Percentiles rank a stretch among this genome's conserved stretches.
These are phyloP conservation scores for Dendrobium chrysotoxum DNA, from an alignment of 106 monocot species.

Conservation along the genomic window DNA sequence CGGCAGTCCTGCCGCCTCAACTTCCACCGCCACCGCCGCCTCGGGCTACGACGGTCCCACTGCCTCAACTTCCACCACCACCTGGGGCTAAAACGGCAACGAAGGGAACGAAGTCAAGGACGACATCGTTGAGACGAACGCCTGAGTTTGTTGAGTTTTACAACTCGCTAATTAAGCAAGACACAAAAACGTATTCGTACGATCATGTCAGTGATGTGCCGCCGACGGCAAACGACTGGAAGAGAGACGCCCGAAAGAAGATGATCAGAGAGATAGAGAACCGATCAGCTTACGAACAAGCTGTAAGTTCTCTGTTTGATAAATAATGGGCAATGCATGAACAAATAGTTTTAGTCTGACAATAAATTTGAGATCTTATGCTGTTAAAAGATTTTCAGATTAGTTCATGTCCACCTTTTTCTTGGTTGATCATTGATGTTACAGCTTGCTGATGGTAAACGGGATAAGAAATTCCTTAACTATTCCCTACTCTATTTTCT, in stretches of 20 bases:
- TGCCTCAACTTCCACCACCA: conserved; percentile 57
- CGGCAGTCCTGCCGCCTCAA: too few relatives aligned
- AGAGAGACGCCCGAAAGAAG: too few relatives aligned
- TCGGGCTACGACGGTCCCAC: too few relatives aligned
- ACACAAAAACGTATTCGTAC: conserved; percentile 55
- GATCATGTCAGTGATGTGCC: conserved; percentile 25
- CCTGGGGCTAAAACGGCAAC: conserved; percentile 47
- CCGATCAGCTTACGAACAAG: conserved; percentile 85
- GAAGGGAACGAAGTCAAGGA: conserved; percentile 18
- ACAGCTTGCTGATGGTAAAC: background rate
- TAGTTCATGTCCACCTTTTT: too few relatives aligned
- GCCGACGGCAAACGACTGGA: conserved; percentile 45
- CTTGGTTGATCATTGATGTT: too few relatives aligned
- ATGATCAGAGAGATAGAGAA: conserved; percentile 99
- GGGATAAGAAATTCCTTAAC: background rate
- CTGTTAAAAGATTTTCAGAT: too few relatives aligned
- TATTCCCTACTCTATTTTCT: background rate
- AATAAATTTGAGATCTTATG: too few relatives aligned
- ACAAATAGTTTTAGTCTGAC: too few relatives aligned
- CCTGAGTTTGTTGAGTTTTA: conserved; percentile 99
- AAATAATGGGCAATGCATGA: too few relatives aligned
- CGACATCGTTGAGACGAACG: conserved; percentile 46
- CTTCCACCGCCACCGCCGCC: conserved; percentile 54
- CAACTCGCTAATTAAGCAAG: conserved; percentile 82
- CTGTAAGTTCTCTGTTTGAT: conserved; percentile 37